Conservation (phyloP, 805 yeast genomes). For the Tetrapisispora taiwanensis region DNA sequence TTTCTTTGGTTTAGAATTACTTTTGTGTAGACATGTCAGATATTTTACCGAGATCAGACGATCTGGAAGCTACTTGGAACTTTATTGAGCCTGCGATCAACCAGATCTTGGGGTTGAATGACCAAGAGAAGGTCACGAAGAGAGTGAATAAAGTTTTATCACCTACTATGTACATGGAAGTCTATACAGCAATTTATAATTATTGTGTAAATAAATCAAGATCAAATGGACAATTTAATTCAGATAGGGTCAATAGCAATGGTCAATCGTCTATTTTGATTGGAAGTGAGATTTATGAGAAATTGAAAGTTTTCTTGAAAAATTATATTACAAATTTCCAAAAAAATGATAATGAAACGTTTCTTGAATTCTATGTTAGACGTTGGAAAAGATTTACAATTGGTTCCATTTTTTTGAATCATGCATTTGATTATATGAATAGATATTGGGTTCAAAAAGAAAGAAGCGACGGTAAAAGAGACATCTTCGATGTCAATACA, state of each 20-base stretch:
- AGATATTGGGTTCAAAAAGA: slow-evolving; percentile 97
- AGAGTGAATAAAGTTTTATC: slow-evolving; percentile 54
- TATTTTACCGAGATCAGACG: slow-evolving; percentile 45
- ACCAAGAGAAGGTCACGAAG: slow-evolving; percentile 16
- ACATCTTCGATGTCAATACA: slow-evolving; percentile 85
- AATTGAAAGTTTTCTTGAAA: slow-evolving; percentile 56
- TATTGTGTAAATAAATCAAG: slow-evolving; percentile 79
- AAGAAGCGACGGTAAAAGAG: slow-evolving; percentile 83
- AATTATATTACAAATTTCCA: slow-evolving; percentile 44
- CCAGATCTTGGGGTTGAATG: slow-evolving; percentile 54
- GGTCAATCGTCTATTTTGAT: slow-evolving; percentile 40
- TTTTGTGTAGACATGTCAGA: slow-evolving; percentile 16
- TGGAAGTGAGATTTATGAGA: slow-evolving; percentile 81
- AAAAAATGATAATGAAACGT: slow-evolving; percentile 50
- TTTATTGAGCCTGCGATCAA: slow-evolving; percentile 69
- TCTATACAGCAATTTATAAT: slow-evolving; percentile 86
- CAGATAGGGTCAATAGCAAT: slow-evolving; percentile 30
- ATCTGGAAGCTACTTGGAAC: slow-evolving; percentile 62
- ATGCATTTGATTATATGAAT: slow-evolving; percentile 90
- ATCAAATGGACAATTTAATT: slow-evolving; percentile 31
- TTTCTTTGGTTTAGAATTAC: too few species aligned
- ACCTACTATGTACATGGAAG: slow-evolving; percentile 71
- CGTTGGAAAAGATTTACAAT: slow-evolving; percentile 84
- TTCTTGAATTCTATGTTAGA: slow-evolving; percentile 72
- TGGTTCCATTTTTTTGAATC: slow-evolving; percentile 86